Conservation (phyloP, 306 rosid genomes). For the Gastrolobium bilobum region DNA sequence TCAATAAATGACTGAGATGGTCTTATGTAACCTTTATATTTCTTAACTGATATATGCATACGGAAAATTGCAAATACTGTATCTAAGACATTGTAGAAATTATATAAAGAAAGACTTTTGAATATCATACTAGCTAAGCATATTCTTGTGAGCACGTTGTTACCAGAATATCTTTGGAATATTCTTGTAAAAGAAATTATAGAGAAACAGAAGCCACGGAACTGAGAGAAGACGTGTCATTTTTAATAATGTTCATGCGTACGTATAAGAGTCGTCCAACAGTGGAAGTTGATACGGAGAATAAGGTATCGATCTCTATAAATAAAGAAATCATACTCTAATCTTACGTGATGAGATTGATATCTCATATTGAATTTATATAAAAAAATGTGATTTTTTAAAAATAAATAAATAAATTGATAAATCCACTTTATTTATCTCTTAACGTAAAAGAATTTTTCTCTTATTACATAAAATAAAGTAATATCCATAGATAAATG, state of each 20-base stretch:
- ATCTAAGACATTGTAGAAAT: neutral
- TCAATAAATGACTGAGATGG: too few species aligned
- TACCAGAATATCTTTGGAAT: constrained; percentile 46
- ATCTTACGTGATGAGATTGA: too few species aligned
- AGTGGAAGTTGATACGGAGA: neutral
- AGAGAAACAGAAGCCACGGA: neutral
- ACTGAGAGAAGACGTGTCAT: neutral
- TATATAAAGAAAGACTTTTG: neutral
- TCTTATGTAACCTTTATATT: too few species aligned
- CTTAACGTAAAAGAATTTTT: too few species aligned
- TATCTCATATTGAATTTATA: too few species aligned
- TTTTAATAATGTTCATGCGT: neutral
- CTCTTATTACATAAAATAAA: too few species aligned
- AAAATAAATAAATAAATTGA: too few species aligned
- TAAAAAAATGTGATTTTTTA: too few species aligned
- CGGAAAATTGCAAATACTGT: neutral
- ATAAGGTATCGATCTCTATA: too few species aligned
- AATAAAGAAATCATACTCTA: too few species aligned
- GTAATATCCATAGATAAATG: too few species aligned
- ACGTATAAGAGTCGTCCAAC: neutral
- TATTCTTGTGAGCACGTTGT: neutral
- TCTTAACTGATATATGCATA: neutral
- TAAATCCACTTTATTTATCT: too few species aligned
- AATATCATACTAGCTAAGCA: neutral
- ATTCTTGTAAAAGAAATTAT: constrained; percentile 13